Evolutionary conservation across 768 basidiomycete species (phyloP), one percentile per base, ranked within the genome.

Genomic region (Macrolepiota dolichaula): DNA sequence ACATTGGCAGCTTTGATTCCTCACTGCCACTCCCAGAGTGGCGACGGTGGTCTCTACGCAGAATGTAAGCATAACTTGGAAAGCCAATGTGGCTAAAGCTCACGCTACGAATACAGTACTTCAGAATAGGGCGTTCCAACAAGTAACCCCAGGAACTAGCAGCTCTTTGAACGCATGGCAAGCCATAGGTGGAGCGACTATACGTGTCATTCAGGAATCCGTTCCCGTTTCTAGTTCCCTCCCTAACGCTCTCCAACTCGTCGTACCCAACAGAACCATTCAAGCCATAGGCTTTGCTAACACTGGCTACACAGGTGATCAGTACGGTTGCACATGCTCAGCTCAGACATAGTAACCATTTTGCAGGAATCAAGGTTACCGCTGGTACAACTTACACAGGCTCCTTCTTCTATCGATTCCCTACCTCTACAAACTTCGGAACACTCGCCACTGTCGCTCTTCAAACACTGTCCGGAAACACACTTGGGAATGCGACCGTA

Each of bases 41-140:
- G 85, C 19, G 87, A 88, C 62, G 86, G 87, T 36, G 86, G 87
- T 1, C 68, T 89, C n/a, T 88, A 88, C 53, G 86, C 78, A 3
- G 87, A 88, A 70, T 68, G 85, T 85, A 55, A 52, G 76, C 69
- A 17, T n/a, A 51, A 15, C n/a, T 40, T 19, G 15, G n/a, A 7
- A 19, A 22, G 29, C 25, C 29, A 10, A 49, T 10, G 13, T 11
- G n/a, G n/a, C 27, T 25, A 22, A 13, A 42, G 12, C 9, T 29
- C 29, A 25, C 38, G 17, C 29, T 32, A 32, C 7, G 29, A 32
- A 6, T 19, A 7, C 63, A 86, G 85, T 88, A 19, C 75, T 88
- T 3, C 86, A 84, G 68, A 89, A 89, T 66, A 76, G 87, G 19
- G 87, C 87, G 2, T 87, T 89, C 69, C 87, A 89, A 66, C 76